Evolutionary conservation across 441 rosid genomes (phyloP).

Genomic region (Metrosideros polymorpha): DNA sequence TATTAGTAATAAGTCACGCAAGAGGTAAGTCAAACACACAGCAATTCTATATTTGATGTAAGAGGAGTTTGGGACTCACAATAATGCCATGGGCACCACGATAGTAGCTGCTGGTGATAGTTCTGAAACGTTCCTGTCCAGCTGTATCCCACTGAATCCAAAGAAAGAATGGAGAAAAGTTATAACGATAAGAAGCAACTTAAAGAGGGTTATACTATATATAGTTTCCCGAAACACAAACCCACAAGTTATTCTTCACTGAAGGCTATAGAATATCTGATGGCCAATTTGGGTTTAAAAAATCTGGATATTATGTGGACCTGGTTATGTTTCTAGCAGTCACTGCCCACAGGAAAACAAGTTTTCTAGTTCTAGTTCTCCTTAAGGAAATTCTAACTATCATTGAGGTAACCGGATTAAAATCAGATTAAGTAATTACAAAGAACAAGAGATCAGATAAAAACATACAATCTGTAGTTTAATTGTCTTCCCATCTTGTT

Average conservation of each 20-base stretch:
- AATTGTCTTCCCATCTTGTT: slow-evolving; percentile 92
- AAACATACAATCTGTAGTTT: slow-evolving; percentile 87
- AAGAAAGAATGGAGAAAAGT: neutral
- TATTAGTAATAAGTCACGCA: neutral
- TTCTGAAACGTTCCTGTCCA: slow-evolving; percentile 68
- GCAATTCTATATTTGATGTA: neutral
- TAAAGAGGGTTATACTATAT: neutral
- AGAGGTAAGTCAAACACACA: neutral
- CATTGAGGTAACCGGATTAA: neutral
- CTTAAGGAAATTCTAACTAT: neutral
- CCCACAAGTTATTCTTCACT: neutral
- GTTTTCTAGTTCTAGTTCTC: neutral
- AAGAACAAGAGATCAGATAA: neutral
- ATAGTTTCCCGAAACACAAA: neutral
- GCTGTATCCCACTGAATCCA: slow-evolving; percentile 64
- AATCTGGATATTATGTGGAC: neutral
- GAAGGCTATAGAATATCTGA: neutral
- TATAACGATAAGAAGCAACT: neutral
- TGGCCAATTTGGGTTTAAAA: neutral
- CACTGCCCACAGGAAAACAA: neutral
- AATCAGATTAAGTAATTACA: neutral
- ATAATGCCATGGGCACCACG: slow-evolving; percentile 73
- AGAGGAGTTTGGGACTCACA: slow-evolving; percentile 14
- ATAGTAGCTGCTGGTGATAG: slow-evolving; percentile 69
- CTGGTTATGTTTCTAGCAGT: neutral